These are phyloP conservation scores for Lactifluus volemus DNA, from an alignment of 768 basidiomycete genomes.

Conservation along the genomic window DNA sequence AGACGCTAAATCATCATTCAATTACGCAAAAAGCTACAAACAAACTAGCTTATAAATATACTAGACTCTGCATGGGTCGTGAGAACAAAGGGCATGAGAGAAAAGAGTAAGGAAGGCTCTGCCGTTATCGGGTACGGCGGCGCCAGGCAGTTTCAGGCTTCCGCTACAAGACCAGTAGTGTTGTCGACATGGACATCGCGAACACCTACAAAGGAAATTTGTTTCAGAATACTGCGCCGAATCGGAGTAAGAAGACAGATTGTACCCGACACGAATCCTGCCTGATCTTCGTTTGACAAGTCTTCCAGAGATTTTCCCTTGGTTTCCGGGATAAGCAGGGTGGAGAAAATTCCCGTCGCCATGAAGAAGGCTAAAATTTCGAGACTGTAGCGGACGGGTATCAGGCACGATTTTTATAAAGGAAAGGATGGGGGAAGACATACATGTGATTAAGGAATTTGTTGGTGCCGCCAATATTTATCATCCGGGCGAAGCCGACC, in stretches of 20 bases:
- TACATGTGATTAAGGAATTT: slow-evolving; percentile 62
- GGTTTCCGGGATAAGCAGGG: slow-evolving; percentile 73
- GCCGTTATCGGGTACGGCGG: background rate
- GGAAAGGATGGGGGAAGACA: slow-evolving; percentile 22
- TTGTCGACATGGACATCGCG: slow-evolving; percentile 4
- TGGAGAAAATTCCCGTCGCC: slow-evolving; percentile 78
- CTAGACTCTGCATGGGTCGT: background rate
- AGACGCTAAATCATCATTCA: background rate
- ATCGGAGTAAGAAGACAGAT: background rate
- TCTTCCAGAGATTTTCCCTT: slow-evolving; percentile 59
- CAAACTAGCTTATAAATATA: slow-evolving; percentile 10
- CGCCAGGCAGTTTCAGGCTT: background rate
- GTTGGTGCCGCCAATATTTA: slow-evolving; percentile 59
- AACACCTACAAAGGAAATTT: background rate
- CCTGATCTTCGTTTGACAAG: slow-evolving; percentile 63
- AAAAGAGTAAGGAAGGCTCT: background rate
- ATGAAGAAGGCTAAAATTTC: slow-evolving; percentile 83
- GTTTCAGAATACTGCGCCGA: background rate
- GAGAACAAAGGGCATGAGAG: background rate
- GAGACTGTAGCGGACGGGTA: slow-evolving; percentile 33
- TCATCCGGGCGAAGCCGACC: slow-evolving; percentile 61
- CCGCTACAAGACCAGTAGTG: slow-evolving; percentile 2
- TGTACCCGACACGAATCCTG: slow-evolving; percentile 41
- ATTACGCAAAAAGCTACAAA: slow-evolving; percentile 8
- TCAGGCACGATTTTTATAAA: background rate